These are phyloP conservation scores for Auxenochlorella pyrenoidosa DNA, from an alignment of 139 green algal genomes.

Conservation along the genomic window DNA sequence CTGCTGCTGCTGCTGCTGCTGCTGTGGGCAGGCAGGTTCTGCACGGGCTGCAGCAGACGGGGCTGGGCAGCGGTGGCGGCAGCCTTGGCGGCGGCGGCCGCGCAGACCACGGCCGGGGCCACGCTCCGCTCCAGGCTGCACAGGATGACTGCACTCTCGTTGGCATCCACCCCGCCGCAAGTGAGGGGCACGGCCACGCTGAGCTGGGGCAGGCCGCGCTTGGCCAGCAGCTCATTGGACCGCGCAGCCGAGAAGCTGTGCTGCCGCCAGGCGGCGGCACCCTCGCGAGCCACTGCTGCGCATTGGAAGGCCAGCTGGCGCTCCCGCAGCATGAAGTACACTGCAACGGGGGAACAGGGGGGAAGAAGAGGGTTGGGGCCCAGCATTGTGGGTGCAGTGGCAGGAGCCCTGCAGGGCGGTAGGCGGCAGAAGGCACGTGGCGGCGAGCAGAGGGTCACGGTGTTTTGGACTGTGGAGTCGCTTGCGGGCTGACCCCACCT, in stretches of 20 bases:
- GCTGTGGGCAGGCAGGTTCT: neutral
- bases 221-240: neutral
- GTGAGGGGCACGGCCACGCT: neutral
- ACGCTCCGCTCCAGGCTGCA: neutral
- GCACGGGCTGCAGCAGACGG: neutral
- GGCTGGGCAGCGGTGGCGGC: neutral
- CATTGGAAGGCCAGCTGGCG: constrained; percentile 6
- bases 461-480: neutral
- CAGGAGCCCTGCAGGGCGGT: too few species aligned
- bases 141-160: neutral
- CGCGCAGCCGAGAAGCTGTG: neutral
- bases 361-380: neutral
- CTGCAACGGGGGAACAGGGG: neutral
- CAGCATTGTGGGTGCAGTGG: neutral
- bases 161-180: neutral
- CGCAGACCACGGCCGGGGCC: too few species aligned
- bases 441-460: too few species aligned
- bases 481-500: too few species aligned
- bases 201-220: neutral
- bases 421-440: neutral
- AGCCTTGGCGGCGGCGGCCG: neutral
- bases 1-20: neutral
- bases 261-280: neutral
- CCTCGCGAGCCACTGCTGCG: neutral
- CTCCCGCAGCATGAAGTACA: constrained; percentile 13